phyloP scores from a whole-genome alignment of 192 early-diverging fungal genomes.

The Coemansia sp. region DNA sequence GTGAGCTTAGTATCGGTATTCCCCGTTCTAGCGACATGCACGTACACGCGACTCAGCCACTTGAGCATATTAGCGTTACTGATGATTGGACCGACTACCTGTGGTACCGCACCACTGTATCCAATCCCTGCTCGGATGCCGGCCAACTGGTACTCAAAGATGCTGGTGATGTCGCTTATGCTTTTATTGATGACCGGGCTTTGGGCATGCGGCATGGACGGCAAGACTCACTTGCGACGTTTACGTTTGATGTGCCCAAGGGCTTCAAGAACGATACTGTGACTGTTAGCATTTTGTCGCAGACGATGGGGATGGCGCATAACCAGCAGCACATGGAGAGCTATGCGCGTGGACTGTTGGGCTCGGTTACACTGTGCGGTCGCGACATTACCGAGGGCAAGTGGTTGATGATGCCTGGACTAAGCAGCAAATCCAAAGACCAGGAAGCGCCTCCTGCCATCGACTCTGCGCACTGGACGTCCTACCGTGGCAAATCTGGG shows the following conservation, averaged over 20 bases:
- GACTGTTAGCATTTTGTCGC: constrained; percentile 31
- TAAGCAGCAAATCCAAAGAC: neutral
- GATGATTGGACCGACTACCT: constrained; percentile 50
- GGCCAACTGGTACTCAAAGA: constrained; percentile 33
- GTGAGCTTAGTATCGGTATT: constrained; percentile 11
- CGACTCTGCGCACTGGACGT: neutral
- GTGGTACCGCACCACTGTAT: constrained; percentile 49
- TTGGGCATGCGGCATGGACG: constrained; percentile 26
- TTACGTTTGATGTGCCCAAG: constrained; percentile 21
- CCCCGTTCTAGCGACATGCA: constrained; percentile 9
- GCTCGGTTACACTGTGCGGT: constrained; percentile 34
- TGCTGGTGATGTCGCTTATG: constrained; percentile 43
- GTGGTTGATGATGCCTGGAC: constrained; percentile 33
- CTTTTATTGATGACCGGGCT: constrained; percentile 28
- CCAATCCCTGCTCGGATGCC: constrained; percentile 2
- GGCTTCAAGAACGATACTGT: neutral
- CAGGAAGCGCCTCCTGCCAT: neutral
- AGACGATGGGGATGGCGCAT: constrained; percentile 56
- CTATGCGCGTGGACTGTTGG: constrained; percentile 42
- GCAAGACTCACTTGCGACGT: constrained; percentile 32
- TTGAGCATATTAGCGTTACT: constrained; percentile 43
- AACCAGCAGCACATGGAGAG: constrained; percentile 42
- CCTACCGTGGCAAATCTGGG: neutral
- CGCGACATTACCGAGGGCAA: constrained; percentile 33
- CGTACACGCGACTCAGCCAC: constrained; percentile 15